These are phyloP conservation scores for Microdochium nivale DNA, from an alignment of 2,329 filamentous ascomycete species.

Conservation along the genomic window DNA sequence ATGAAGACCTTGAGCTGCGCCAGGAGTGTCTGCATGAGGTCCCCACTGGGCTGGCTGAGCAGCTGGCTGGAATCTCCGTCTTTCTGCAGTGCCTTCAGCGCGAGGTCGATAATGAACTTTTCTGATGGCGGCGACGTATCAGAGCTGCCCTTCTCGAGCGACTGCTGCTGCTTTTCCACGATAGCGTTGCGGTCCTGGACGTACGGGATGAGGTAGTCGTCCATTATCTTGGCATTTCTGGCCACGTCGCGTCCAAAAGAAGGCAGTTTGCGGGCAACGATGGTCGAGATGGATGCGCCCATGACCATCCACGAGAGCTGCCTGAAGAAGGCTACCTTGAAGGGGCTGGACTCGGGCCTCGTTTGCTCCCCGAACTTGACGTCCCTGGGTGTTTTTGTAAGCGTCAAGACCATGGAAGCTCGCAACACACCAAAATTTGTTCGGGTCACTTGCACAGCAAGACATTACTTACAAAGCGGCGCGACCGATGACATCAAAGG, in stretches of 20 bases:
- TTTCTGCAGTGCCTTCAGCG: slow-evolving; percentile 13
- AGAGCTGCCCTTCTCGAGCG: slow-evolving; percentile 6
- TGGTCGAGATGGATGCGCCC: neutral
- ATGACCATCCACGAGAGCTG: slow-evolving; percentile 13
- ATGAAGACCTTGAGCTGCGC: slow-evolving; percentile 21
- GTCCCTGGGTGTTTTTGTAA: neutral
- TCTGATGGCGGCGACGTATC: neutral
- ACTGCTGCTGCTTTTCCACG: slow-evolving; percentile 14
- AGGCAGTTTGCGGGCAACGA: neutral
- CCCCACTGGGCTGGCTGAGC: slow-evolving; percentile 10
- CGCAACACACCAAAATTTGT: too few species aligned
- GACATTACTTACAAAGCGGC: slow-evolving; percentile 17
- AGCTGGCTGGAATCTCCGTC: slow-evolving; percentile 6
- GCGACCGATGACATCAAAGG: slow-evolving; percentile 18
- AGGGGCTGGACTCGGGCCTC: neutral
- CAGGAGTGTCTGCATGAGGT: slow-evolving; percentile 9
- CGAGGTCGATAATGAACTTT: slow-evolving; percentile 20
- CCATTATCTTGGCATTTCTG: neutral
- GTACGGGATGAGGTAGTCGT: slow-evolving; percentile 14
- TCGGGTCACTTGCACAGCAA: neutral
- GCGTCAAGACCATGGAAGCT: too few species aligned
- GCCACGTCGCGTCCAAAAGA: neutral
- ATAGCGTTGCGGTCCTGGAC: slow-evolving; percentile 11
- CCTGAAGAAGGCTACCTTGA: neutral
- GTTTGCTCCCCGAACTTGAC: neutral